Conservation (phyloP, 495 filamentous ascomycete genomes). For the Mytilinidion resinicola region DNA sequence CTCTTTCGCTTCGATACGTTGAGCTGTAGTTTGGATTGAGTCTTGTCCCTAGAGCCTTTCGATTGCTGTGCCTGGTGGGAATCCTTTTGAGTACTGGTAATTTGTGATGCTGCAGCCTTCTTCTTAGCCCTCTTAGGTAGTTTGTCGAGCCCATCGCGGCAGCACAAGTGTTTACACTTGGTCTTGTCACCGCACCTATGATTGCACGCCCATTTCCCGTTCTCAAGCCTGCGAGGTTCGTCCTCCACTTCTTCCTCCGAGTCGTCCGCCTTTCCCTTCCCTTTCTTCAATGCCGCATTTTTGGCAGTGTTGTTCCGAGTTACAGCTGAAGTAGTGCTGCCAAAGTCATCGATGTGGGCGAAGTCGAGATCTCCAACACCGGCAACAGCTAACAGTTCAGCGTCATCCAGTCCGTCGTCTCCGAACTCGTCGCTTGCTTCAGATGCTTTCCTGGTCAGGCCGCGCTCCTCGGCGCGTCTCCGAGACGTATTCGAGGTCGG, state of each 20-base stretch:
- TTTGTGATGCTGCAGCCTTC: background rate
- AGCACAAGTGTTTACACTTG: slow-evolving; percentile 81
- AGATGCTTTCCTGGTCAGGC: background rate
- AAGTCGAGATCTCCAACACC: slow-evolving; percentile 36
- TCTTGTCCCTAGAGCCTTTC: slow-evolving; percentile 3
- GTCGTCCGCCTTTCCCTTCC: slow-evolving; percentile 8
- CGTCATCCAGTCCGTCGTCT: slow-evolving; percentile 51
- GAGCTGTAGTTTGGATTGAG: slow-evolving; percentile 22
- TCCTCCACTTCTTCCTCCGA: slow-evolving; percentile 20
- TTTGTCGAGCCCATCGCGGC: slow-evolving; percentile 78
- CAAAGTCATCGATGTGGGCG: slow-evolving; percentile 43
- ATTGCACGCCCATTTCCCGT: slow-evolving; percentile 84
- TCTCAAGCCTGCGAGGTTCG: slow-evolving; percentile 55
- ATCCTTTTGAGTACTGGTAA: slow-evolving; percentile 14
- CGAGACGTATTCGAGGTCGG: slow-evolving; percentile 16
- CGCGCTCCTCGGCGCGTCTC: slow-evolving; percentile 7
- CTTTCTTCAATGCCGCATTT: slow-evolving; percentile 14
- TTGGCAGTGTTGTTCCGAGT: slow-evolving; percentile 18
- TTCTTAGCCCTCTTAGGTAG: slow-evolving; percentile 54
- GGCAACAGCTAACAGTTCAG: slow-evolving; percentile 46
- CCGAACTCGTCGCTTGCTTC: slow-evolving; percentile 45
- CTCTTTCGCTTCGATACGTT: slow-evolving; percentile 27
- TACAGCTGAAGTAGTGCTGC: slow-evolving; percentile 22
- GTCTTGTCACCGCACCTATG: slow-evolving; percentile 74
- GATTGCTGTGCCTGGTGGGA: background rate